Evolutionary conservation across 2,329 filamentous ascomycete genomes (phyloP).

Genomic region (Aspergillus terreus): DNA sequence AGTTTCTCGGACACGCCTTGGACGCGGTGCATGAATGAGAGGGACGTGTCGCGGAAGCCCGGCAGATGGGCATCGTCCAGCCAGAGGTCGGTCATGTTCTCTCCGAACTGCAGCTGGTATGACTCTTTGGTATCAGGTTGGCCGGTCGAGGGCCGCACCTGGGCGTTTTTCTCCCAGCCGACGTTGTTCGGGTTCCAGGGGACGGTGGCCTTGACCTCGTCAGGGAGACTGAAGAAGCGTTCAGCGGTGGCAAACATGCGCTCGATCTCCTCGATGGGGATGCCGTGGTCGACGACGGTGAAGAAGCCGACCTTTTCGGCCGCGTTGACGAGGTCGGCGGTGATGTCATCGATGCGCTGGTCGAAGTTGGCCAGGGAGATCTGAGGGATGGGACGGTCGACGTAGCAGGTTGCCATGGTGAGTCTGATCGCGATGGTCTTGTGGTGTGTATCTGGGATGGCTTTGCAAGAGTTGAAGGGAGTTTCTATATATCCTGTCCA

Average conservation of each 20-base stretch:
- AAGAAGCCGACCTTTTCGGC: constrained; percentile 62
- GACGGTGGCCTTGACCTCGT: constrained; percentile 51
- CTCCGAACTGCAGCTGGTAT: constrained; percentile 61
- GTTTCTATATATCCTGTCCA: not conserved
- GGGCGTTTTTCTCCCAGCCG: constrained; percentile 59
- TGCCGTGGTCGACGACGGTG: constrained; percentile 54
- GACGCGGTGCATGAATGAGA: constrained; percentile 53
- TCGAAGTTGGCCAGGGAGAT: constrained; percentile 56
- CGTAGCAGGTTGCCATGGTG: constrained; percentile 34
- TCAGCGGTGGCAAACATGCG: constrained; percentile 50
- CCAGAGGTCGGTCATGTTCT: constrained; percentile 53
- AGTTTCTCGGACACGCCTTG: constrained; percentile 51
- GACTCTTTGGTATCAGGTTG: constrained; percentile 58
- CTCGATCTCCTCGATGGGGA: constrained; percentile 48
- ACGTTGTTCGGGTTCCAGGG: constrained; percentile 55
- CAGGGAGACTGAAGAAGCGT: constrained; percentile 53
- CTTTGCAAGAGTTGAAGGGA: too few relatives aligned
- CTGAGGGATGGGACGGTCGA: constrained; percentile 44
- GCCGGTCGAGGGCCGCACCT: constrained; percentile 59
- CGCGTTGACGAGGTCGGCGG: constrained; percentile 49
- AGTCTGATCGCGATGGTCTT: not conserved
- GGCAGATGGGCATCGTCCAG: constrained; percentile 46
- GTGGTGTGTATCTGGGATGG: too few relatives aligned
- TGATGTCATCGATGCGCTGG: constrained; percentile 52
- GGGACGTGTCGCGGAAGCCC: constrained; percentile 45